phyloP scores from a whole-genome alignment of 1,284 basidiomycete genomes.

The Moesziomyces antarcticus region DNA sequence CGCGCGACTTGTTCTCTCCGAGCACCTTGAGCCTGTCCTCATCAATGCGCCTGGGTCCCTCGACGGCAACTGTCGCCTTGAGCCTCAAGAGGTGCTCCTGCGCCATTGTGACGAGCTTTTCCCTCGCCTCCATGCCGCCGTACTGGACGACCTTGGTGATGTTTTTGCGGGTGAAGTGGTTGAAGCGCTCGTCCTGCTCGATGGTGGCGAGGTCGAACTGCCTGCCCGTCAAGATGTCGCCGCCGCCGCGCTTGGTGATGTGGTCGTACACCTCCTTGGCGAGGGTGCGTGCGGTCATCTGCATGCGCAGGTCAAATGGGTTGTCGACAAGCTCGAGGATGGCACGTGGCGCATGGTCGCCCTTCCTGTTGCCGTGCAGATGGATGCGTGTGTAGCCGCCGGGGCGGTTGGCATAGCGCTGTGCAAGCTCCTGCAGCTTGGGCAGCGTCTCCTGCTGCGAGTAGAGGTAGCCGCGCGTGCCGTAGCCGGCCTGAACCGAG shows the following conservation, averaged over 20 bases:
- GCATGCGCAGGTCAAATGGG: constrained; percentile 80
- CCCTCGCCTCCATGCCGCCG: constrained; percentile 53
- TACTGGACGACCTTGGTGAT: constrained; percentile 59
- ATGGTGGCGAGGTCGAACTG: constrained; percentile 39
- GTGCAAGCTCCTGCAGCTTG: constrained; percentile 83
- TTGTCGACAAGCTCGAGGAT: constrained; percentile 94
- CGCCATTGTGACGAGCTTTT: constrained; percentile 49
- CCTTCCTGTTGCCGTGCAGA: constrained; percentile 84
- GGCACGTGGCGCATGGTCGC: constrained; percentile 93
- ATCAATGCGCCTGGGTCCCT: constrained; percentile 51
- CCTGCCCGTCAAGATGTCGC: constrained; percentile 39
- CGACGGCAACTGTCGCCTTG: constrained; percentile 50
- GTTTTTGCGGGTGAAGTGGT: constrained; percentile 56
- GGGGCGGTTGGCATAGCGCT: constrained; percentile 82
- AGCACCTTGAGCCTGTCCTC: constrained; percentile 29
- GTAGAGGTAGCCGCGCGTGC: constrained; percentile 58
- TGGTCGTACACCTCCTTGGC: constrained; percentile 57
- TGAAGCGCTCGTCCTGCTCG: constrained; percentile 56
- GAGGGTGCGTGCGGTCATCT: constrained; percentile 63
- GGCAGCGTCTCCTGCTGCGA: constrained; percentile 72
- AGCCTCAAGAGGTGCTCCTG: constrained; percentile 52
- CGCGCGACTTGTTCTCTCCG: constrained; percentile 41
- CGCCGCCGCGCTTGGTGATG: constrained; percentile 43
- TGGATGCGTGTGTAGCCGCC: constrained; percentile 97
- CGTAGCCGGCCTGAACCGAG: constrained; percentile 45